phyloP scores from a whole-genome alignment of 257 asterid genomes.

The Nicotiana otophora region DNA sequence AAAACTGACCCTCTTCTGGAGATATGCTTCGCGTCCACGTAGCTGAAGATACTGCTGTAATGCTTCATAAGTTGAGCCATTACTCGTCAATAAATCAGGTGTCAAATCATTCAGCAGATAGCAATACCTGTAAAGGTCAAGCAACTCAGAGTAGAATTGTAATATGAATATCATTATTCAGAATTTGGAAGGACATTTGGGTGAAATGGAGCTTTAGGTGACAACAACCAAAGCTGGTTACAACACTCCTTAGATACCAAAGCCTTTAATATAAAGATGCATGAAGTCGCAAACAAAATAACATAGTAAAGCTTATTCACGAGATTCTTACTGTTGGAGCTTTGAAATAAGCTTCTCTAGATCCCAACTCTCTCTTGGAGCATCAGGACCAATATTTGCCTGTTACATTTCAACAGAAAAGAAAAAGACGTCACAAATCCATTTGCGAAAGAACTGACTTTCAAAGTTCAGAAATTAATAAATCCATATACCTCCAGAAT shows the following conservation, averaged over 20 bases:
- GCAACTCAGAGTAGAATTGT: background rate
- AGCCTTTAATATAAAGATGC: background rate
- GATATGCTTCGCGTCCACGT: conserved; percentile 78
- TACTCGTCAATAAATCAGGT: conserved; percentile 24
- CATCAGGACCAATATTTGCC: conserved; percentile 85
- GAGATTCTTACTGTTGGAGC: conserved; percentile 67
- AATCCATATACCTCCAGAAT: conserved; percentile 62
- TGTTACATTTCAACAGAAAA: conserved; percentile 22
- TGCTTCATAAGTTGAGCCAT: conserved; percentile 29
- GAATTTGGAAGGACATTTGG: background rate
- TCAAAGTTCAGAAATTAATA: background rate
- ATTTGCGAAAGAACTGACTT: background rate
- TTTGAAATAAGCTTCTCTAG: conserved; percentile 80
- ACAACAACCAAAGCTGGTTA: background rate
- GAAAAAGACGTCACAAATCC: background rate
- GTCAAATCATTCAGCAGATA: conserved; percentile 37
- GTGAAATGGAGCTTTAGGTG: background rate
- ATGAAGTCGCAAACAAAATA: background rate
- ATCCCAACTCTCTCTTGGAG: conserved; percentile 95
- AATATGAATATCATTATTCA: background rate
- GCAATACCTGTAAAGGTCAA: conserved; percentile 29
- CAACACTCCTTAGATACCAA: background rate
- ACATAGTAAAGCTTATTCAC: background rate
- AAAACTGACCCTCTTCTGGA: conserved; percentile 71
- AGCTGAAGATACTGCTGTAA: conserved; percentile 27